phyloP scores from a whole-genome alignment of 2,329 filamentous ascomycete genomes.

The Peltaster fructicola region DNA sequence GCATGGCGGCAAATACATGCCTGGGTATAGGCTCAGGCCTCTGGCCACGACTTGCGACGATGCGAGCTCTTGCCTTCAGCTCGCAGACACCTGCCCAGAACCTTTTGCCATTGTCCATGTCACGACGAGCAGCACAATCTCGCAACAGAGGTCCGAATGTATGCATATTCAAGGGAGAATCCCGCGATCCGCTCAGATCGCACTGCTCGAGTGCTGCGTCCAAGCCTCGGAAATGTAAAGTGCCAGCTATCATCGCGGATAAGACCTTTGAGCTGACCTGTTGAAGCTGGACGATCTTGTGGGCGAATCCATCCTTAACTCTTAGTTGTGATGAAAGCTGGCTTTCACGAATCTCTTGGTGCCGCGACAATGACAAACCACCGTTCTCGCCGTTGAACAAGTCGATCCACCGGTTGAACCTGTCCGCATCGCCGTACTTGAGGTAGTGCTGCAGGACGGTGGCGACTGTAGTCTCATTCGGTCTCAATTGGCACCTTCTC shows the following conservation, averaged over 20 bases:
- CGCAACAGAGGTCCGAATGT: conserved; percentile 23
- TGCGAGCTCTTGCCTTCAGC: conserved; percentile 6
- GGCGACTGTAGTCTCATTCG: conserved; percentile 27
- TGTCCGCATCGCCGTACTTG: conserved; percentile 12
- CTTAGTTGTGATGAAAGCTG: too few relatives aligned
- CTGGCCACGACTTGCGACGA: conserved; percentile 1
- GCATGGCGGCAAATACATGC: conserved; percentile 9
- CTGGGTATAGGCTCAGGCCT: conserved; percentile 5
- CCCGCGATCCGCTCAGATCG: conserved; percentile 24
- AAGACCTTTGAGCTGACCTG: conserved; percentile 28
- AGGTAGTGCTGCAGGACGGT: conserved; percentile 25
- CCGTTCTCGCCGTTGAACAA: conserved; percentile 23
- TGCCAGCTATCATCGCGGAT: conserved; percentile 23
- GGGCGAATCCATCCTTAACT: too few relatives aligned
- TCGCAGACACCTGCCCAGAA: conserved; percentile 26
- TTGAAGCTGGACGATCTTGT: conserved; percentile 25
- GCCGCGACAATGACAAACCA: conserved; percentile 24
- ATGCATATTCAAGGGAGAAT: conserved; percentile 27
- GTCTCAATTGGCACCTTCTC: conserved; percentile 21
- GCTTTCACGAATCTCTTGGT: too few relatives aligned
- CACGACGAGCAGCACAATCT: conserved; percentile 22
- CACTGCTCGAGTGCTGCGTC: conserved; percentile 25
- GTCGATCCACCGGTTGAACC: conserved; percentile 23
- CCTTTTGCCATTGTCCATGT: conserved; percentile 21
- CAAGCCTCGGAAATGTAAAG: conserved; percentile 28